phyloP scores from a whole-genome alignment of 441 rosid species.

The Metrosideros polymorpha region DNA sequence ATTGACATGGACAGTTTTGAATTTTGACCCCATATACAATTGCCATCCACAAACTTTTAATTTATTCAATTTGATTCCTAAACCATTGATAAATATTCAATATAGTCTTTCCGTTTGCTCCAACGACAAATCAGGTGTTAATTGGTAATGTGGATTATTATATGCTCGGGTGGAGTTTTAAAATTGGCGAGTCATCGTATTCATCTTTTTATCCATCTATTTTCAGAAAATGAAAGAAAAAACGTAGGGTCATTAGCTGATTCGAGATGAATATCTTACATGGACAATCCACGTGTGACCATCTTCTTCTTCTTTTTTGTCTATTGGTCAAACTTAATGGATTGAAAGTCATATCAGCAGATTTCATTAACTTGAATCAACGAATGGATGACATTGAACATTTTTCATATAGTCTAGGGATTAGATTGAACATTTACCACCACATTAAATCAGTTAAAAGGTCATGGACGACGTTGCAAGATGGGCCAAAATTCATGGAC shows the following conservation, averaged over 20 bases:
- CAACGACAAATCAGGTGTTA: accelerated
- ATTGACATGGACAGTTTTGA: neutral
- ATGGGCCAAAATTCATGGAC: accelerated
- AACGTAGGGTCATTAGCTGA: accelerated
- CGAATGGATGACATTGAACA: accelerated
- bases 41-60: accelerated
- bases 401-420: neutral
- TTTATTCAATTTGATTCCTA: accelerated
- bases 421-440: accelerated
- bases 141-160: accelerated
- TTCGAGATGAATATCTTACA: neutral
- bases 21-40: neutral
- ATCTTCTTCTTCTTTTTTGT: neutral
- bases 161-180: accelerated
- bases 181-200: neutral
- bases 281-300: accelerated
- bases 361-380: neutral
- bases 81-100: neutral
- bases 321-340: neutral
- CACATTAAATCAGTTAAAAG: accelerated
- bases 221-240: neutral
- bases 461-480: accelerated
- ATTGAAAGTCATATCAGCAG: accelerated
- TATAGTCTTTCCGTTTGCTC: neutral
- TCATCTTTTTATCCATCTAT: neutral